Evolutionary conservation across 164 flowering plant genomes (phyloP), one percentile per base, ranked within the genome.

Genomic region (Sedum album): DNA sequence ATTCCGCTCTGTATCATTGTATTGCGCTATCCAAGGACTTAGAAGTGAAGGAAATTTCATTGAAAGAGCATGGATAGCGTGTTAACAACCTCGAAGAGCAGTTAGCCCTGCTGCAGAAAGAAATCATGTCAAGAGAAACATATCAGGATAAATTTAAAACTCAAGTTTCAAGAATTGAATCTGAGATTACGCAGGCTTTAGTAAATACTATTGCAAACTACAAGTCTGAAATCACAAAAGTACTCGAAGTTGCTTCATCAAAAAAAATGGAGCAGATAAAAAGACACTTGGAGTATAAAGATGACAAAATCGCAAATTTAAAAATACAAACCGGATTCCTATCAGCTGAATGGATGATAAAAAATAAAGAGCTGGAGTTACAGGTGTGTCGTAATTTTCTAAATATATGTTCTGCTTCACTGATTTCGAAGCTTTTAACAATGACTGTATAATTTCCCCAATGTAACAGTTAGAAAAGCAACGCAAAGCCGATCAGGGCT

Each of bases 311-410:
- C 72, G 80, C 81, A 6, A 94, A 76, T 73, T 73, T 93, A 70
- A 85, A 79, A 75, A 94, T 90, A 77, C 97, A 91, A 74, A 82
- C 90, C 48, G 81, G 80, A 77, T 72, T 86, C 48, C 83, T 91
- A 88, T 86, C 97, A 69, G 82, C 88, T 46, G 92, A 91, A 61
- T 91, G 96, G 96, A 90, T 85, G 80, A 72, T 85, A 20, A 94
- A 90, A 74, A 87, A 88, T 2, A 83, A 87, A 65, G 97, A 91
- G 68, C 49, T 90, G 74, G 99, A 94, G 71, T 79, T 89, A 48
- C 97, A 91, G 91, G 97, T 87, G 69, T 38, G 57, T n/a, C 6
- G 6, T 51, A 5, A 4, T 51, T 51, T 6, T 48, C 20, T 6
- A 17, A 6, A 9, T 4, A 48, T 10, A 5, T 18, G 53, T 18